Base-by-base conservation (phyloP, 257 asterid species). In the Lavandula angustifolia region DNA sequence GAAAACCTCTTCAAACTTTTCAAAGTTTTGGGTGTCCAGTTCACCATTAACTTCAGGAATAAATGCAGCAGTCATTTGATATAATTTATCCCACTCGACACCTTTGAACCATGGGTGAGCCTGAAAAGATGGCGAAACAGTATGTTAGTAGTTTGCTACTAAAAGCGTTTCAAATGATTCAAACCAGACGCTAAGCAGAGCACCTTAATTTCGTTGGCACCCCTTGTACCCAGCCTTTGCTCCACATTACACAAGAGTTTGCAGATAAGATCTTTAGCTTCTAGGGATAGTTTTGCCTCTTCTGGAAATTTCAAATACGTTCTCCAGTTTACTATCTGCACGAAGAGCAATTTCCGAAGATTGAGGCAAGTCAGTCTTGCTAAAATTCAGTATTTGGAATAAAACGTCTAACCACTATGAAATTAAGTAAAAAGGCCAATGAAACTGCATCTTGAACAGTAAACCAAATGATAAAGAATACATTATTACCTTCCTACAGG, bases 321-420 rank as follows among this genome's bases (percentile, higher is more conserved):
- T 81, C 95, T 86, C 99, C 99, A 89, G 79, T 89, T 92, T 41
- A 89, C 96, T 66, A 92, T 92, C 99, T 92, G 92, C 71, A 71
- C 34, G 70, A 48, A 27, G 68, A 60, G 52, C 37, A 44, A 72
- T 9, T n/a, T 13, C 5, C 44, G 35, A 44, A 37, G 54, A 58
- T 50, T 58, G 67, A 57, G 17, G 40, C 70, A 22, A 74, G 54
- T 3, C 3, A 42, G 41, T 46, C 37, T 14, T 64, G 52, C 49
- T 27, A 35, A 10, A 42, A 13, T 50, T 31, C 22, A 32, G 54
- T 40, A 42, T 17, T 60, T 8, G 41, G 49, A 60, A 60, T 22
- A 54, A n/a, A 44, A 47, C 34, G 17, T 14, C 41, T 35, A 32
- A 41, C 8, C 60, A 54, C 17, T 42, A 27, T 9, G 54, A 9